These are phyloP conservation scores for Fusarium agapanthi DNA, from an alignment of 2,329 filamentous ascomycete genomes.

Conservation along the genomic window DNA sequence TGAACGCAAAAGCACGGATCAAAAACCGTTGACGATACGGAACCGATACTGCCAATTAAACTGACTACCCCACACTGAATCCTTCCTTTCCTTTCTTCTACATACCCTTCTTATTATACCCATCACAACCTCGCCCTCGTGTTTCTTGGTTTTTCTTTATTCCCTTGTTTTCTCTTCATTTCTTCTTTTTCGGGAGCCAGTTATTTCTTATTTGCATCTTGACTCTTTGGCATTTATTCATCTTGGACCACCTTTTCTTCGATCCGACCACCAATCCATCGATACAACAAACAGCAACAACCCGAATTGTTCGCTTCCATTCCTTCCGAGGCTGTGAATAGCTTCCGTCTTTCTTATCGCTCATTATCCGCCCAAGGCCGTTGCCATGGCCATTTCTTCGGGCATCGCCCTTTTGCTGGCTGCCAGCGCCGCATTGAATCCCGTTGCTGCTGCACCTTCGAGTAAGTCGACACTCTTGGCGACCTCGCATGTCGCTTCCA, in stretches of 20 bases:
- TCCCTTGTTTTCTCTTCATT: background rate
- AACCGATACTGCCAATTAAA: conserved; percentile 23
- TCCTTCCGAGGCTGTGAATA: background rate
- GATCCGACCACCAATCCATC: conserved; percentile 9
- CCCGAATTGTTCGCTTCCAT: background rate
- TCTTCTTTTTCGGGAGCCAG: conserved; percentile 1
- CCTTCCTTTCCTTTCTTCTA: background rate
- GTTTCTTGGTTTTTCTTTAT: conserved; percentile 6
- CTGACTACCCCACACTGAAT: conserved; percentile 18
- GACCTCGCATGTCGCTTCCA: background rate
- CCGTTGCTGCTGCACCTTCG: conserved; percentile 29
- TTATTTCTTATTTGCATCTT: conserved; percentile 1
- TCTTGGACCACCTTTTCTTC: background rate
- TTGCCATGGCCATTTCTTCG: conserved; percentile 36
- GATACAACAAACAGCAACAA: background rate
- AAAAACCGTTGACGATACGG: conserved; percentile 23
- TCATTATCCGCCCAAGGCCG: background rate
- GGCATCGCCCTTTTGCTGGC: conserved; percentile 40
- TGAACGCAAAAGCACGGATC: conserved; percentile 3
- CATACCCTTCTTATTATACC: conserved; percentile 6
- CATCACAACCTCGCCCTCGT: background rate
- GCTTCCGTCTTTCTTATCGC: background rate
- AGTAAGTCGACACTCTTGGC: conserved; percentile 21
- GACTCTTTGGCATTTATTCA: background rate
- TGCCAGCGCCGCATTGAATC: conserved; percentile 33